Base-by-base conservation (phyloP, 108 stramenopile species). In the Seminavis robusta region DNA sequence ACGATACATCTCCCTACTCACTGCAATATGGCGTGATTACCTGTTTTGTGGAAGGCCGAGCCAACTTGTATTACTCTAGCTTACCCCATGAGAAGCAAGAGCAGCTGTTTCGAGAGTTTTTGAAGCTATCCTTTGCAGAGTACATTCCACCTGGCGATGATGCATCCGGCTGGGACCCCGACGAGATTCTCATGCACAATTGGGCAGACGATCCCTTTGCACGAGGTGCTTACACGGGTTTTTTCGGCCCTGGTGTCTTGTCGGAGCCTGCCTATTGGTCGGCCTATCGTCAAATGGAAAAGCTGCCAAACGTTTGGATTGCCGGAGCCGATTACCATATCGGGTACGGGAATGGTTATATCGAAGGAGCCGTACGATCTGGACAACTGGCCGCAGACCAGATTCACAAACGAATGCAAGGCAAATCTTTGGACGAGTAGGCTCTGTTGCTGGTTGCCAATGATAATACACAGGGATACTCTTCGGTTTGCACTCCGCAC, bases 281-380 rank as follows among this genome's bases (percentile, higher is more conserved):
- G 3, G 56, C 41, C 13, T 57, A 57, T 31, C 56, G 41, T 4
- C 39, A 47, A 15, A 41, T 57, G 5, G 56, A 57, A 57, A 57
- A 57, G 19, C 33, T 33, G 9, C 40, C 39, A 15, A 43, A 57
- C 23, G 20, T 57, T 4, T 57, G 40, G n/a, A 42, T 28, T 38
- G 56, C 56, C 19, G 56, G 56, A 42, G 40, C 56, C 4, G 56
- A 57, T 43, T 57, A 57, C 41, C 56, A 57, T 27, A 41, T 41
- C 7, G 41, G 56, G 10, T 57, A 27, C 33, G 56, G 56, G 40
- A 57, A 57, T 43, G 56, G 56, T 23, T 57, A 57, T 23, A 47
- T 57, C 20, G 56, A 57, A 47, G 56, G 56, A 15, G 56, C 56
- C 9, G 56, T 57, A 13, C 42, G 56, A 7, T 42, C 42, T 6